A percentile compares a stretch with the other conserved stretches of the same genome.
Conservation (phyloP, 2,329 filamentous ascomycete species). For the Neocucurbitaria cava region DNA sequence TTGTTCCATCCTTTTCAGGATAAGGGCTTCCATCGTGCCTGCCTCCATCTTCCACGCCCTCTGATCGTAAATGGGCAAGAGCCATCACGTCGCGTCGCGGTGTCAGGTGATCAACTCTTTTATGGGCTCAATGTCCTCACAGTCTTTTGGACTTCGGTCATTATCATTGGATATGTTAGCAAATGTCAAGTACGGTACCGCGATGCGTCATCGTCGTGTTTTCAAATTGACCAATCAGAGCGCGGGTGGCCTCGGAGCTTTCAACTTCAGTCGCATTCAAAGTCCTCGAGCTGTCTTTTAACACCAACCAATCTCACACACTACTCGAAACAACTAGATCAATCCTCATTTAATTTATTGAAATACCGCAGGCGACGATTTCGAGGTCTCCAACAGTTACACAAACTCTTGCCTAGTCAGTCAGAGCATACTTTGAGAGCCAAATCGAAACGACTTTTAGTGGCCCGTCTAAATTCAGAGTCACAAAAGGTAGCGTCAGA, state of each 20-base stretch:
- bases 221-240: slow-evolving; percentile 34
- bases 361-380: neutral
- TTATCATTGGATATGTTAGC: neutral
- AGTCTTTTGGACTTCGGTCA: neutral
- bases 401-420: neutral
- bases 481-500: neutral
- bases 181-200: neutral
- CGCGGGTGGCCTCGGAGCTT: neutral
- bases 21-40: slow-evolving; percentile 26
- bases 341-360: neutral
- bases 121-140: neutral
- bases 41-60: slow-evolving; percentile 20
- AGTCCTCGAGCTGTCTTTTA: neutral
- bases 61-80: slow-evolving; percentile 14
- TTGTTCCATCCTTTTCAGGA: neutral
- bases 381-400: neutral
- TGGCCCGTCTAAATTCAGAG: neutral
- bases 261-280: neutral
- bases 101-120: slow-evolving; percentile 19
- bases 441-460: neutral
- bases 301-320: neutral
- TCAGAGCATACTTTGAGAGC: neutral
- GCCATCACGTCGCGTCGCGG: slow-evolving; percentile 18
- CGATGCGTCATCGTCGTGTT: slow-evolving; percentile 25
- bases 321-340: neutral